A percentile compares a stretch with the other conserved stretches of the same genome.
These are phyloP conservation scores for Corynascus novoguineensis DNA, from an alignment of 495 filamentous ascomycete genomes.

Conservation along the genomic window DNA sequence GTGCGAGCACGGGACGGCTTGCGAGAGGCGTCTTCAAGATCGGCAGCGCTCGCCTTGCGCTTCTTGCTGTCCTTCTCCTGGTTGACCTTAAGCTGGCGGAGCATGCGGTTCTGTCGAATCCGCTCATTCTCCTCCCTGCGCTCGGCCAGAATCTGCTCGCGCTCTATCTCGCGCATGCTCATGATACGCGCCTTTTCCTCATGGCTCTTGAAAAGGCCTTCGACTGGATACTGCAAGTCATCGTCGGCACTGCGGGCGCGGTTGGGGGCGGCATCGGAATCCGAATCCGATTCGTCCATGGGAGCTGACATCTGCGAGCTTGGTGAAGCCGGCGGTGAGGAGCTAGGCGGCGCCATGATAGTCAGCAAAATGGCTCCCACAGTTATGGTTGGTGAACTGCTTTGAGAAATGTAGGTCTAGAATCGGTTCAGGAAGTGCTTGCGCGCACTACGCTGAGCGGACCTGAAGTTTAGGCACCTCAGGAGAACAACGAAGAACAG, in stretches of 20 bases:
- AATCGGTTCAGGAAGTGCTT: background rate
- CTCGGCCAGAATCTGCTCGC: constrained; percentile 83
- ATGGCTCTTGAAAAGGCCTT: constrained; percentile 75
- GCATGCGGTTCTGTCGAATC: constrained; percentile 71
- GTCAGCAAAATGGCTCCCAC: constrained; percentile 13
- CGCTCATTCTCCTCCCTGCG: constrained; percentile 77
- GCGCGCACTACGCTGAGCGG: background rate
- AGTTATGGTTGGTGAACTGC: background rate
- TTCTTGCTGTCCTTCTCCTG: constrained; percentile 65
- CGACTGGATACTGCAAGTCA: constrained; percentile 73
- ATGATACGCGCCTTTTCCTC: constrained; percentile 79
- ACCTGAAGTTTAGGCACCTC: background rate
- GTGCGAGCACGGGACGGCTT: constrained; percentile 81
- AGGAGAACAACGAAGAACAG: background rate
- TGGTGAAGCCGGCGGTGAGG: constrained; percentile 58
- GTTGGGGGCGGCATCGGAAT: constrained; percentile 53
- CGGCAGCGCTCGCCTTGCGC: constrained; percentile 69
- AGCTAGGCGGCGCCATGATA: constrained; percentile 37
- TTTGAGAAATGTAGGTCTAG: background rate
- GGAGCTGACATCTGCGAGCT: constrained; percentile 74
- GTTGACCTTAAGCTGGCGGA: constrained; percentile 72
- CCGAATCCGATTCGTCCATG: constrained; percentile 86
- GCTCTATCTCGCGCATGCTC: constrained; percentile 80
- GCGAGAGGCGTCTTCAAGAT: constrained; percentile 64
- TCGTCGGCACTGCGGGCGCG: constrained; percentile 52